Conservation (phyloP, 2,329 filamentous ascomycete species). For the Fusarium hostae region DNA sequence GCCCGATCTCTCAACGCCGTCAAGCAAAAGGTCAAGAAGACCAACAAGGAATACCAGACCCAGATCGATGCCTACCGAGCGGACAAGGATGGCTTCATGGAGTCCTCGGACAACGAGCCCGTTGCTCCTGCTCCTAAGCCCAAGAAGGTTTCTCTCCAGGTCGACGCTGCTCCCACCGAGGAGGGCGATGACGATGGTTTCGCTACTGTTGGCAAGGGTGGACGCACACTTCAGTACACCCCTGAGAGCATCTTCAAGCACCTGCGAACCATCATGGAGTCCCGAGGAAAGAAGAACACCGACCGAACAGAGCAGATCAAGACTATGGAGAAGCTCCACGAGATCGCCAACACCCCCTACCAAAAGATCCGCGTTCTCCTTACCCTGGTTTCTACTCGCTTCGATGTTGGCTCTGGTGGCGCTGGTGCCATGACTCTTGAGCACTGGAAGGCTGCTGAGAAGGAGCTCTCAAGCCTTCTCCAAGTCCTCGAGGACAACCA, state of each 20-base stretch:
- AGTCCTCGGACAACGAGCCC: slow-evolving; percentile 79
- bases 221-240: slow-evolving; percentile 90
- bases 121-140: slow-evolving; percentile 62
- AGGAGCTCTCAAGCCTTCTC: slow-evolving; percentile 83
- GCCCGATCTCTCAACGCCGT: slow-evolving; percentile 94
- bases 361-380: slow-evolving; percentile 93
- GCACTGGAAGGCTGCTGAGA: slow-evolving; percentile 95
- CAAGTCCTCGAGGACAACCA: slow-evolving; percentile 81
- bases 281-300: slow-evolving; percentile 98
- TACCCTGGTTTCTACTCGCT: slow-evolving; percentile 90
- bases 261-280: slow-evolving; percentile 90
- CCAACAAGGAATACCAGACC: slow-evolving; percentile 91
- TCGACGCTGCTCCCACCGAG: slow-evolving; percentile 58
- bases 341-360: slow-evolving; percentile 91
- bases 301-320: slow-evolving; percentile 94
- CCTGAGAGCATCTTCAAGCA: slow-evolving; percentile 99
- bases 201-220: slow-evolving; percentile 86
- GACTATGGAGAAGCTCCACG: slow-evolving; percentile 94
- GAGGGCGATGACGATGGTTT: slow-evolving; percentile 88
- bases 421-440: slow-evolving; percentile 89
- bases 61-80: slow-evolving; percentile 89
- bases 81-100: slow-evolving; percentile 89
- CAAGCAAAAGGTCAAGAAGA: slow-evolving; percentile 98
- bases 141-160: slow-evolving; percentile 54
- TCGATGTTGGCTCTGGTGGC: slow-evolving; percentile 86